Percentiles rank a stretch among this genome's conserved stretches.
phyloP scores from a whole-genome alignment of 1,284 basidiomycete species.

The Neonothopanus nambi region DNA sequence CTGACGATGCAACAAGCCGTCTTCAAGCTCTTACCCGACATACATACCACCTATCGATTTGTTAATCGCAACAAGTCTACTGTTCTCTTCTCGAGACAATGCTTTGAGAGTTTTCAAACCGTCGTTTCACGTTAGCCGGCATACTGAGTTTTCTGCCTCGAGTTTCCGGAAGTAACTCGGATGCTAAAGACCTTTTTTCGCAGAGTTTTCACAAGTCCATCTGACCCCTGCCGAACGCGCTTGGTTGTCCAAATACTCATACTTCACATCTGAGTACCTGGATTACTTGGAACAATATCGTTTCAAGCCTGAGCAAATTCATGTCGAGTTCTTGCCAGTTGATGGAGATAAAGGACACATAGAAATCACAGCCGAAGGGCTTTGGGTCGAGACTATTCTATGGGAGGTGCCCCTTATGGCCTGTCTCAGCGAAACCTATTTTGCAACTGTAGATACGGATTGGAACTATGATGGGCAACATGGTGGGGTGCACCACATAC shows the following conservation, averaged over 20 bases:
- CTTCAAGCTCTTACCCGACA: slow-evolving; percentile 74
- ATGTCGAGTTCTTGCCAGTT: slow-evolving; percentile 63
- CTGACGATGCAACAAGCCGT: slow-evolving; percentile 98
- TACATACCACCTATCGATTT: slow-evolving; percentile 76
- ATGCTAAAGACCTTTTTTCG: neutral
- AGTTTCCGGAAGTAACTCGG: neutral
- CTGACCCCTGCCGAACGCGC: slow-evolving; percentile 65
- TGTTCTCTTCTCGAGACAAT: slow-evolving; percentile 71
- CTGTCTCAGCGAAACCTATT: slow-evolving; percentile 80
- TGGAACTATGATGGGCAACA: slow-evolving; percentile 86
- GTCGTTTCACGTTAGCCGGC: slow-evolving; percentile 60
- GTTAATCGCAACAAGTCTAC: slow-evolving; percentile 75
- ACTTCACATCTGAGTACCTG: slow-evolving; percentile 74
- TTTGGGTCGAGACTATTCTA: slow-evolving; percentile 89
- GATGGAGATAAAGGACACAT: slow-evolving; percentile 65
- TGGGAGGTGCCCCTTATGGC: slow-evolving; percentile 98
- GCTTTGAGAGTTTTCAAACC: slow-evolving; percentile 66
- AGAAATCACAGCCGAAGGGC: slow-evolving; percentile 73
- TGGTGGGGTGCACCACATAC: slow-evolving; percentile 41
- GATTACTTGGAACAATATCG: slow-evolving; percentile 74
- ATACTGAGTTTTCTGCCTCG: slow-evolving; percentile 29
- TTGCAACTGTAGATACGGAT: slow-evolving; percentile 67
- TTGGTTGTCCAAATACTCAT: slow-evolving; percentile 76
- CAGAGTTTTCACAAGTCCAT: slow-evolving; percentile 68
- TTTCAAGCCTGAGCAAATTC: slow-evolving; percentile 84